A percentile compares a stretch with the other conserved stretches of the same genome.
These are phyloP conservation scores for Penicillium sclerotiorum DNA, from an alignment of 2,329 filamentous ascomycete species.

Conservation along the genomic window DNA sequence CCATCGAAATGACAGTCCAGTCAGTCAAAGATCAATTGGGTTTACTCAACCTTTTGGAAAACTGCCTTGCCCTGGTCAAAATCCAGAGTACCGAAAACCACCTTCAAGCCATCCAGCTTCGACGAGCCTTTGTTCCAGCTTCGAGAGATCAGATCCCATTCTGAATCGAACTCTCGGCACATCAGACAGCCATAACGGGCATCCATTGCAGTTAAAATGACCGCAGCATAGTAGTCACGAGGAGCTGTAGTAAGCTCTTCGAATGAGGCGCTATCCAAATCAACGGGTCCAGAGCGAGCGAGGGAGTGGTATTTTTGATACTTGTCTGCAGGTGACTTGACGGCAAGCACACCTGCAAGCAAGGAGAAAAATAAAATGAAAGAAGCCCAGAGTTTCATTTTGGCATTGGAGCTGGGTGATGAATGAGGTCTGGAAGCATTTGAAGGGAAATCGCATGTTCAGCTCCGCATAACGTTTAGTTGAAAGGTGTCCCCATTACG, in stretches of 20 bases:
- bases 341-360: constrained; percentile 31
- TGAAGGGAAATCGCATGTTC: not conserved
- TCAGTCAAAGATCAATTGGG: too few species aligned
- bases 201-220: constrained; percentile 87
- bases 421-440: constrained; percentile 10
- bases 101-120: constrained; percentile 54
- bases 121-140: constrained; percentile 90
- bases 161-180: constrained; percentile 88
- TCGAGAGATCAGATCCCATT: constrained; percentile 84
- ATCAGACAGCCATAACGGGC: constrained; percentile 79
- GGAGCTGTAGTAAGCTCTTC: constrained; percentile 73
- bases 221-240: constrained; percentile 78
- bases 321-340: constrained; percentile 65
- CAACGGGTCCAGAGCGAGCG: constrained; percentile 68
- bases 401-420: constrained; percentile 17
- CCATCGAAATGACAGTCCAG: too few species aligned
- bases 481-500: constrained; percentile 25
- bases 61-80: constrained; percentile 80
- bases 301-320: constrained; percentile 73
- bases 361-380: constrained; percentile 45
- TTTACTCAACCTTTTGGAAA: constrained; percentile 80
- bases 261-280: constrained; percentile 77
- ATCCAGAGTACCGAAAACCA: constrained; percentile 84
- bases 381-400: constrained; percentile 37
- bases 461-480: not conserved